Conservation (phyloP, 352 stramenopile species). For the Peronospora farinosa region DNA sequence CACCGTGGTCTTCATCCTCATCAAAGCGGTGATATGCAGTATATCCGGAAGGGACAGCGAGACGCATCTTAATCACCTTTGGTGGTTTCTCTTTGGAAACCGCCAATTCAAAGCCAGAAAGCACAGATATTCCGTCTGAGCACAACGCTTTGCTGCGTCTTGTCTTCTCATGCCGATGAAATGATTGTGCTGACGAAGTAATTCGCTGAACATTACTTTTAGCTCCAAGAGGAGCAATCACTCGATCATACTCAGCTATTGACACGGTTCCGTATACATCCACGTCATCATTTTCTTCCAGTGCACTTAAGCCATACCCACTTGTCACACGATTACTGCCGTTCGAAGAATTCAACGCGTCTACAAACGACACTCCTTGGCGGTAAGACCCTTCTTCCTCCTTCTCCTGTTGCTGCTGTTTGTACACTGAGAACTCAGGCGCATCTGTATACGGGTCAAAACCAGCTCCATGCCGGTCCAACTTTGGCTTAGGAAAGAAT, state of each 20-base stretch:
- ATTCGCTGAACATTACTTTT: conserved; percentile 25
- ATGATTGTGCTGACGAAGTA: conserved; percentile 34
- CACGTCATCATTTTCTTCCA: conserved; percentile 82
- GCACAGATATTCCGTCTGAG: conserved; percentile 45
- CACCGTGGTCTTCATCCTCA: conserved; percentile 20
- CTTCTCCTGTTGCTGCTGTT: conserved; percentile 32
- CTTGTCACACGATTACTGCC: conserved; percentile 36
- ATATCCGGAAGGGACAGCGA: conserved; percentile 53
- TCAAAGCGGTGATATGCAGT: conserved; percentile 43
- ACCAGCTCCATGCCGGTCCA: conserved; percentile 67
- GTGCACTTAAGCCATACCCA: conserved; percentile 60
- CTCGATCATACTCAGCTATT: conserved; percentile 63
- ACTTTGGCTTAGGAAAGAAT: conserved; percentile 60
- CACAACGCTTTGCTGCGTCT: conserved; percentile 30
- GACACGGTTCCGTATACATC: conserved; percentile 69
- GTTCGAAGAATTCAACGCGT: conserved; percentile 43
- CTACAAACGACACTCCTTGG: conserved; percentile 67
- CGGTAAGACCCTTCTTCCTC: conserved; percentile 25
- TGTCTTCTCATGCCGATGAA: conserved; percentile 19
- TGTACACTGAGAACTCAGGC: conserved; percentile 61
- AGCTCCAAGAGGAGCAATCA: conserved; percentile 37
- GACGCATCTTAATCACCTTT: conserved; percentile 31
- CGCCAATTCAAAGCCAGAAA: conserved; percentile 56
- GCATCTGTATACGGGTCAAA: conserved; percentile 74
- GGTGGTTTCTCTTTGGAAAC: conserved; percentile 35